Base-by-base conservation (phyloP, 2,329 filamentous ascomycete genomes). In the Hypomyces rosellus region DNA sequence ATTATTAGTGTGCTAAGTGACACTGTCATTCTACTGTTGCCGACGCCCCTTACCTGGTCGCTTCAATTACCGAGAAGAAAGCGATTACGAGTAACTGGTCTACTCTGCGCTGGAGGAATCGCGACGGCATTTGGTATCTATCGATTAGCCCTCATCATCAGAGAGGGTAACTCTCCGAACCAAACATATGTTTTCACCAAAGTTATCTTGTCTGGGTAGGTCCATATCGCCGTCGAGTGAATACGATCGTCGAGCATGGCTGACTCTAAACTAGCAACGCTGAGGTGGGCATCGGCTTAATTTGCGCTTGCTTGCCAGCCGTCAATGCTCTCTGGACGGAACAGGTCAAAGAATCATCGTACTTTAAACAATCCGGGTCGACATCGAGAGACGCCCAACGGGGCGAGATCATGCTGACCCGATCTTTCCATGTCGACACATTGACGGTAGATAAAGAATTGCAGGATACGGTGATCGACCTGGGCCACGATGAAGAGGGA, bases 1-100 rank as follows among this genome's bases (percentile, higher is more conserved):
- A 59, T 63, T 38, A 57, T 66, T 46, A 65, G 62, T 36, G 61
- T 62, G 16, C 48, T 66, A 12, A 67, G 60, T 49, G 65, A 68
- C 43, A 13, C 65, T 33, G 58, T 55, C 15, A 65, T 68, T 18
- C 45, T 67, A 34, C 37, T 63, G 15, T 49, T 67, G 0, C 65
- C 63, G 3, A 59, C 60, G 9, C 65, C 65, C 3, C 56, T 65
- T 18, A 64, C 64, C 5, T 63, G 65, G 54, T 66, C 63, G 2
- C 57, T 69, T 34, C 58, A 64, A 38, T 54, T 67, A 49, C 57
- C 65, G 2, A 45, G 46, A 25, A 59, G 53, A 43, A 64, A 61
- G 56, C 60, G 63, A 45, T 46, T 69, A 5, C 61, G 59, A 1
- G 61, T 67, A 6, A 54, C 55, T 13, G 61, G 53, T 14, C 58